Base-by-base conservation (phyloP, 768 basidiomycete species). In the Mycena pura region DNA sequence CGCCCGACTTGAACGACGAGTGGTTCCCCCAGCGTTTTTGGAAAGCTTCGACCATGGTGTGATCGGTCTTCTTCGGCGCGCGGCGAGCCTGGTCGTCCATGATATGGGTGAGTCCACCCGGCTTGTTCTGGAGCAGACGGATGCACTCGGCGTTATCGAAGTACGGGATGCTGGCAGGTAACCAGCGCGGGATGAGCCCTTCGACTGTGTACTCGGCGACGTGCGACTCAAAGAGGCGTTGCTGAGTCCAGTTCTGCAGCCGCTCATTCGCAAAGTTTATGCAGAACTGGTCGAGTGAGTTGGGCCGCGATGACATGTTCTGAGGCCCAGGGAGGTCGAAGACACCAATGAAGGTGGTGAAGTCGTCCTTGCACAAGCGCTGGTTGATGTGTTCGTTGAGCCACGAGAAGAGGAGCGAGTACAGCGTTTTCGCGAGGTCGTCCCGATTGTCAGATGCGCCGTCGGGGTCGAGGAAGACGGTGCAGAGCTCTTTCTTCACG, bases 191-290 rank as follows among this genome's bases (percentile, higher is more conserved):
- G 64, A 99, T 87, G 22, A 66, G 51, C 1, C 90, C 93, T 72
- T 98, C 95, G 27, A 84, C 81, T 60, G 82, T 84, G 76, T 96
- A 96, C 74, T 99, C 95, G 56, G 85, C 86, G 17, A 90, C 85
- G 63, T 94, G 88, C 8, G 80, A 80, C 73, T 95, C 93, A 73
- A 95, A 96, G 2, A 96, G 78, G 10, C 83, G 81, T 54, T 87
- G 87, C 72, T 95, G 89, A 10, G 90, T 81, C 80, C 91, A 97
- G 65, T 87, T 81, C 50, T 96, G 94, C 17, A 98, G 74, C 1
- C 93, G 88, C 72, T 99, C 97, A 68, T 95, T 95, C 59, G 96
- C 95, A 68, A 94, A 96, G 77, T 99, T 99, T 80, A 98, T 84
- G 74, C 92, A 93, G 74, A 99, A 95, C 64, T 98, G 95, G 72